Conservation (phyloP, 371 early-diverging fungal genomes). For the Polyrhizophydium stewartii region DNA sequence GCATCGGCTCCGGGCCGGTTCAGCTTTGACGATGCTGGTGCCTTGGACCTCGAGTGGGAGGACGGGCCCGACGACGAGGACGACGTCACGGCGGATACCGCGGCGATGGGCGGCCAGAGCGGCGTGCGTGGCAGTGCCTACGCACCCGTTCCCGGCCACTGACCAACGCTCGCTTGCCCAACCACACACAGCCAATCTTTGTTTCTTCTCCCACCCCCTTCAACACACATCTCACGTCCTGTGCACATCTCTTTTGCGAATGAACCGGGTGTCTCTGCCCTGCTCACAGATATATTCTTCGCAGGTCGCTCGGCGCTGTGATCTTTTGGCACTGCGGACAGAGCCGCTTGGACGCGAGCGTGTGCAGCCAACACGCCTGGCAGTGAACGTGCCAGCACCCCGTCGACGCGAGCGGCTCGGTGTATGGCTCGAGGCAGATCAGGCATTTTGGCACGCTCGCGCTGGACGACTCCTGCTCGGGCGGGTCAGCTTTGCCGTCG, state of each 20-base stretch:
- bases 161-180: too few species aligned
- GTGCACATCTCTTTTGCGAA: too few species aligned
- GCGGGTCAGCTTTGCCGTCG: too few species aligned
- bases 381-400: constrained; percentile 94
- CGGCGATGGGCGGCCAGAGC: too few species aligned
- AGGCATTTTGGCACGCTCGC: constrained; percentile 63
- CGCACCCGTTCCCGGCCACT: too few species aligned
- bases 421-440: constrained; percentile 77
- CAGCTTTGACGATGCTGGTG: constrained; percentile 2
- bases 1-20: neutral
- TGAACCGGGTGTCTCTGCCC: too few species aligned
- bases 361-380: constrained; percentile 79
- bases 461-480: constrained; percentile 37
- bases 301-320: constrained; percentile 75
- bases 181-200: too few species aligned
- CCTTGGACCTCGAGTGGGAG: neutral
- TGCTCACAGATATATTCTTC: constrained; percentile 74
- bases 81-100: neutral
- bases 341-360: constrained; percentile 78
- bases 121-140: too few species aligned
- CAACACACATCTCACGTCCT: too few species aligned
- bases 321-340: constrained; percentile 92
- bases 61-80: neutral
- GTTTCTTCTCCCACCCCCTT: too few species aligned
- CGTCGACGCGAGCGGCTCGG: constrained; percentile 68